phyloP scores from a whole-genome alignment of 164 flowering plant species.

The Magnolia sinica region DNA sequence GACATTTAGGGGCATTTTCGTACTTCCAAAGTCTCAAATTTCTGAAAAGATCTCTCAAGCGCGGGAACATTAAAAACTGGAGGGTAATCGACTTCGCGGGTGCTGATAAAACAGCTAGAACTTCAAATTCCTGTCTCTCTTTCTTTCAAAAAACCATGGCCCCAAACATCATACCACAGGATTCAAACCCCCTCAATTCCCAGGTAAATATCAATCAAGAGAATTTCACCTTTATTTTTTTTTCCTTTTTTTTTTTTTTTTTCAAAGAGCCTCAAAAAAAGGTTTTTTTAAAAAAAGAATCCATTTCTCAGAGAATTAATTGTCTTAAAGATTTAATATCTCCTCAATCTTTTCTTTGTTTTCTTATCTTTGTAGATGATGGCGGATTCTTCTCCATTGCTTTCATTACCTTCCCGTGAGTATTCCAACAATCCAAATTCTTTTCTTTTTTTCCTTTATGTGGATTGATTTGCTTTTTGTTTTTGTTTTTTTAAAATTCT shows the following conservation, averaged over 20 bases:
- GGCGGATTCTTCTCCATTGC: slow-evolving; percentile 1
- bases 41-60: background rate
- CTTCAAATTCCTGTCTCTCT: background rate
- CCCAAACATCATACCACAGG: background rate
- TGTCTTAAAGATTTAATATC: no score
- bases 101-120: background rate
- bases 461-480: background rate
- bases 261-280: no score
- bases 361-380: background rate
- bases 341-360: background rate
- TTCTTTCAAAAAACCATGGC: background rate
- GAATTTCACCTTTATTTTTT: background rate
- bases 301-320: background rate
- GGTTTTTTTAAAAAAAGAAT: background rate
- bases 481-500: background rate
- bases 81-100: background rate
- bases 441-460: background rate
- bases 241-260: no score
- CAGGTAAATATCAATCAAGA: background rate
- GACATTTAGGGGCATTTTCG: background rate
- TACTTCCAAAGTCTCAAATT: background rate
- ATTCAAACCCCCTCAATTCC: background rate
- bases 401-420: slow-evolving; percentile 11
- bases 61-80: background rate
- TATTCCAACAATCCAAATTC: background rate